phyloP scores from a whole-genome alignment of 768 basidiomycete genomes.

The Amanita fuliginea region DNA sequence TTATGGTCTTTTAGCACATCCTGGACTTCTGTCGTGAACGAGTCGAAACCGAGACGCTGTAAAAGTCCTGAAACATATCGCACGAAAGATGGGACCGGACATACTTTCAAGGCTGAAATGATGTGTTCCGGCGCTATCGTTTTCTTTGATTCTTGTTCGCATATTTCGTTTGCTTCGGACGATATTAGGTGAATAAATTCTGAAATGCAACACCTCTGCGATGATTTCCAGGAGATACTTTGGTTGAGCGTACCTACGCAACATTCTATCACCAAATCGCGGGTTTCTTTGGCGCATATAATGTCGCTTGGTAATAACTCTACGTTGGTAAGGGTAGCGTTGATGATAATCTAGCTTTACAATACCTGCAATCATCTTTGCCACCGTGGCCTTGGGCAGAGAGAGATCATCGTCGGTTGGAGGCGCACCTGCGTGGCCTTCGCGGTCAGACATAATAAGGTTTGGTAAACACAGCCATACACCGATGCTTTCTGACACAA shows the following conservation, averaged over 20 bases:
- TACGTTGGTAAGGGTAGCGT: conserved; percentile 20
- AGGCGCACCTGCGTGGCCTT: conserved; percentile 57
- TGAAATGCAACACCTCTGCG: conserved; percentile 19
- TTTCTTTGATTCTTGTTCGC: conserved; percentile 97
- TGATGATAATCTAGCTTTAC: conserved; percentile 2
- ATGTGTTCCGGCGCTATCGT: conserved; percentile 99
- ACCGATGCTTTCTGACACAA: no score
- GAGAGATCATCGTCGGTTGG: conserved; percentile 87
- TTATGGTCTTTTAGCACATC: conserved; percentile 95
- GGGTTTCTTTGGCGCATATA: conserved; percentile 88
- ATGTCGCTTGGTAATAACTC: conserved; percentile 86
- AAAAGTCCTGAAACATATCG: conserved; percentile 82
- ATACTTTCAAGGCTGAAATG: conserved; percentile 78
- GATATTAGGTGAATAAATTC: conserved; percentile 98
- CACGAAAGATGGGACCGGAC: conserved; percentile 47
- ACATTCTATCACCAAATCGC: conserved; percentile 94
- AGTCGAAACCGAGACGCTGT: conserved; percentile 9
- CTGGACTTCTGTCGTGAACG: conserved; percentile 83
- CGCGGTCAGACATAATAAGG: conserved; percentile 75
- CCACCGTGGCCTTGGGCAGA: conserved; percentile 92
- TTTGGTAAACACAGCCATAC: background rate
- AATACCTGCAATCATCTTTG: conserved; percentile 91
- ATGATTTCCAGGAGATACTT: background rate
- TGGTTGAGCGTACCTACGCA: conserved; percentile 83
- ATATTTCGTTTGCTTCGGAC: conserved; percentile 95